Evolutionary conservation across 2,329 filamentous ascomycete species (phyloP), one percentile per base, ranked within the genome.

Genomic region (Cladosporium austrohemisphaericum): DNA sequence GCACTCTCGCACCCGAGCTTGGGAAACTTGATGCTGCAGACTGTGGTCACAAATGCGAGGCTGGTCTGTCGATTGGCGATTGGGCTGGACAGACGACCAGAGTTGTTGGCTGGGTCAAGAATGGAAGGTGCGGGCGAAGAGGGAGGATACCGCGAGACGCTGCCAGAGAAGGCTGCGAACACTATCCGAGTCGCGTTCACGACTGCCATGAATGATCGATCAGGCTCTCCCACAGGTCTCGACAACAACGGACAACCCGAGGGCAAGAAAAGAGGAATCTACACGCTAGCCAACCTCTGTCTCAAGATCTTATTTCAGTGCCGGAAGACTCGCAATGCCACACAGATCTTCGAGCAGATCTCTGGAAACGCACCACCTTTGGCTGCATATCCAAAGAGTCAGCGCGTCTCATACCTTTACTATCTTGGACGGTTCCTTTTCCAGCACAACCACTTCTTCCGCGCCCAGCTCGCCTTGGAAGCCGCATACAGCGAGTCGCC

Each of bases 361-460:
- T 84, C 83, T 41, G 84, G 86, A 50, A 86, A 88, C 56, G 91
- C 88, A 0, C 90, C 90, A 1, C 88, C 89, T 0, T 72, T 97
- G 10, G 77, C 80, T 1, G 79, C 88, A 44, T 97, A 94, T 62
- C 89, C 91, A 2, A 88, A 88, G 18, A 80, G 86, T 5, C 88
- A 97, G 65, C 82, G 90, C 41, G 89, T 95, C 43, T 95, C 90
- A 3, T 97, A 91, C 60, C 83, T 97, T 11, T 96, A 95, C 71
- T 95, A 95, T 65, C 83, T 97, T 5, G 92, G 92, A 14, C 85
- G 90, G 51, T 96, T 92, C 69, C 83, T 91, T 62, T 89, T 95
- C 65, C 83, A 87, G 55, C 91, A 88, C 66, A 86, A 83, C 57
- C 85, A 95, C 64, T 95, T 89, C 67, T 81, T 80, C 54, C 83